Evolutionary conservation across 139 green algal species (phyloP).

Genomic region (Chlamydomonas sp.): DNA sequence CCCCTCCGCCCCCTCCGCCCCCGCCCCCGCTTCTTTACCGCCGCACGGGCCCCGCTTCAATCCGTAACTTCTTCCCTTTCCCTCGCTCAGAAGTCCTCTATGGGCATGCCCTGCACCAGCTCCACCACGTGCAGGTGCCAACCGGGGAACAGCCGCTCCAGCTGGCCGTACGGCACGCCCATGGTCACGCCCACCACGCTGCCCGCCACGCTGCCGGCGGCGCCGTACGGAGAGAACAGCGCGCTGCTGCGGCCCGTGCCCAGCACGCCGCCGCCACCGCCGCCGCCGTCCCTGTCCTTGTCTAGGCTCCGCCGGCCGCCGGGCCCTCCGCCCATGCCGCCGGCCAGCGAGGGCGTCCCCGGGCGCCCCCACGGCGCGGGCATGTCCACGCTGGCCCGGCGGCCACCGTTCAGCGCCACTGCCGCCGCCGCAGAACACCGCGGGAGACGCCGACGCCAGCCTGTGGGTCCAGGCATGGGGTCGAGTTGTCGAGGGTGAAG

Average conservation of each 20-base stretch:
- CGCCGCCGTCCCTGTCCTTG: neutral
- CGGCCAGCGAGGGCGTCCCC: no score
- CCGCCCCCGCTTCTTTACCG: no score
- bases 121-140: conserved; percentile 38
- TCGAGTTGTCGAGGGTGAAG: no score
- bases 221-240: neutral
- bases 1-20: no score
- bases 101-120: neutral
- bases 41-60: no score
- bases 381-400: neutral
- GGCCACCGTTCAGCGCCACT: neutral
- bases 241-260: neutral
- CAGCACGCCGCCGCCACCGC: neutral
- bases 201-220: neutral
- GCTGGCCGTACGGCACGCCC: conserved; percentile 22
- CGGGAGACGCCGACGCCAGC: neutral
- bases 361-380: neutral
- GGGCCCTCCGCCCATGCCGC: neutral
- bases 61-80: no score
- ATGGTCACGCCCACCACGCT: no score
- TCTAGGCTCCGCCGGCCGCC: neutral
- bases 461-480: neutral
- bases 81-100: no score
- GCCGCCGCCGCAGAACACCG: neutral
- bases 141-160: conserved; percentile 31